Percentiles rank a stretch among this genome's conserved stretches.
phyloP scores from a whole-genome alignment of 1,284 basidiomycete species.

The Sanghuangporus baumii region DNA sequence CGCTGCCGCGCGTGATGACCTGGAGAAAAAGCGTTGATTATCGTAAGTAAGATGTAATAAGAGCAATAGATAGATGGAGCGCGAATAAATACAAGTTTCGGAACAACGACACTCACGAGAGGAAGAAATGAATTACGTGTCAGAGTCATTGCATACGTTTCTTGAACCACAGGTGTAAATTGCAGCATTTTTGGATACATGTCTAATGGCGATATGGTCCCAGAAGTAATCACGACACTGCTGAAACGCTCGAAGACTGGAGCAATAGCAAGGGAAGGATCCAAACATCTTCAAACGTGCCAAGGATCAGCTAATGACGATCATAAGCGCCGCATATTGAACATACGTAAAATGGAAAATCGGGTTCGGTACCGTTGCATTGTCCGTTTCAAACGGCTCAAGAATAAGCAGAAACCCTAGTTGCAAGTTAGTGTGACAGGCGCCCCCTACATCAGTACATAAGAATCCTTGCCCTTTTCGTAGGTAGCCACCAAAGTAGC shows the following conservation, averaged over 20 bases:
- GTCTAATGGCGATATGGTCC: conserved; percentile 96
- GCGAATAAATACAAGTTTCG: not conserved
- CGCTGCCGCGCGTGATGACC: conserved; percentile 97
- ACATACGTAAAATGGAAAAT: conserved; percentile 96
- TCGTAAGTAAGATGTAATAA: not conserved
- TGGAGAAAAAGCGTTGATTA: conserved; percentile 27
- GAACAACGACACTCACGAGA: conserved; percentile 51
- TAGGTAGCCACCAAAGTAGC: conserved; percentile 98
- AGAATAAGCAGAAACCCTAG: conserved; percentile 94
- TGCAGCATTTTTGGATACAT: conserved; percentile 99
- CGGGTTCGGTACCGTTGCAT: conserved; percentile 97
- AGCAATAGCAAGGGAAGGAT: conserved; percentile 96
- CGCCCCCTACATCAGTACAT: not conserved
- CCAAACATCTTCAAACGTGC: conserved; percentile 68
- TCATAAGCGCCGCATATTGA: not conserved
- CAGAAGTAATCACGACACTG: conserved; percentile 97
- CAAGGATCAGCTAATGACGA: not conserved
- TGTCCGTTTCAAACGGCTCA: conserved; percentile 98
- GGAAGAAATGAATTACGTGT: conserved; percentile 96
- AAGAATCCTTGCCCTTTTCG: conserved; percentile 73
- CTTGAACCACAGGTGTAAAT: conserved; percentile 95
- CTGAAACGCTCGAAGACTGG: conserved; percentile 98
- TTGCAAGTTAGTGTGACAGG: not conserved
- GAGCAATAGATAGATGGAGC: not conserved
- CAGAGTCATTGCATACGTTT: conserved; percentile 97